phyloP scores from a whole-genome alignment of 768 basidiomycete genomes.

The Hemileccinum impolitum region DNA sequence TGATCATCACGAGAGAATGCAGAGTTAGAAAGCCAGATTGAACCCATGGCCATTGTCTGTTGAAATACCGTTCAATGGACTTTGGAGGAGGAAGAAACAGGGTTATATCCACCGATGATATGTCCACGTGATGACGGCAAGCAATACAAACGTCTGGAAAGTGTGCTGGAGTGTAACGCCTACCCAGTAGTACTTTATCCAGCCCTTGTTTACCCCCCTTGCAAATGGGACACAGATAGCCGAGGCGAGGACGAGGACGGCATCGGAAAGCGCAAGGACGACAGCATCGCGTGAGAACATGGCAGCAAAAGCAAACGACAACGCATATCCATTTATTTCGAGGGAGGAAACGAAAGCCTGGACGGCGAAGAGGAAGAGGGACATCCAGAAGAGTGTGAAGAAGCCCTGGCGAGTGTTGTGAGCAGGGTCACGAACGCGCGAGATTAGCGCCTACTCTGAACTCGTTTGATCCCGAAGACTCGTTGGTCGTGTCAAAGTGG shows the following conservation, averaged over 20 bases:
- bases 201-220: constrained; percentile 68
- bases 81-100: neutral
- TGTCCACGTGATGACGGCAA: constrained; percentile 80
- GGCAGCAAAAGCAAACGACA: constrained; percentile 77
- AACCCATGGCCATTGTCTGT: constrained; percentile 96
- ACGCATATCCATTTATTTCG: constrained; percentile 72
- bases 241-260: constrained; percentile 72
- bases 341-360: constrained; percentile 75
- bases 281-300: constrained; percentile 86
- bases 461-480: constrained; percentile 70
- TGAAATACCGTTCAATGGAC: neutral
- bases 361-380: constrained; percentile 77
- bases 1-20: constrained; percentile 86
- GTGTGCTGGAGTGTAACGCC: constrained; percentile 79
- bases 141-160: constrained; percentile 72
- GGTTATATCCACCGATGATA: constrained; percentile 61
- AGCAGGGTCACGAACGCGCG: constrained; percentile 1
- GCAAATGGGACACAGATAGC: constrained; percentile 82
- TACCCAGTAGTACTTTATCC: constrained; percentile 77
- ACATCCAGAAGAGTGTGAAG: constrained; percentile 93
- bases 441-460: constrained; percentile 55
- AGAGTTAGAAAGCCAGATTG: constrained; percentile 88
- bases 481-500: constrained; percentile 79
- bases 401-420: constrained; percentile 61
- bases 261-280: constrained; percentile 81